Evolutionary conservation across 2,329 filamentous ascomycete genomes (phyloP), one percentile per base, ranked within the genome.

Genomic region (Fusarium robinianum): DNA sequence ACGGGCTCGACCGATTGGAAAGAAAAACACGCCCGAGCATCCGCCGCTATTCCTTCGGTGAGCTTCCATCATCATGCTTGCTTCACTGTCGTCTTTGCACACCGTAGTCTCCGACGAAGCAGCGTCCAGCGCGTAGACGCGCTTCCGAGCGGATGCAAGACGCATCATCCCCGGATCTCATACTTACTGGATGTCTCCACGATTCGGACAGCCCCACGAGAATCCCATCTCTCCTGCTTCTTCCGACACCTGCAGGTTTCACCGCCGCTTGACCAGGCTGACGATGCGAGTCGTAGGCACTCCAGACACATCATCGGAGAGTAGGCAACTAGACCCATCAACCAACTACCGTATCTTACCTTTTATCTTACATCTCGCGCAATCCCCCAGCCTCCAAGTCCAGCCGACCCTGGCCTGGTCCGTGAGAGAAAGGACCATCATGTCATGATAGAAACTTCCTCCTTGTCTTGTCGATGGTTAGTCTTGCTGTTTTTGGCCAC

Each of bases 191-290:
- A n/a, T 24, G 23, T 40, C 41, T 32, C 41, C 34, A 32, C 37
- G 46, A 48, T 43, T 42, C 51, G n/a, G n/a, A n/a, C n/a, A 21
- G 23, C 17, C 37, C 30, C 34, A 11, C 22, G 47, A 21, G 14
- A 38, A 18, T 24, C 22, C 31, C 18, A 31, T 8, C 22, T 37
- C 16, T 18, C 57, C 57, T 60, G 46, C 41, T 58, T 60, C 54
- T 60, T 32, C 57, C 54, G 57, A 56, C 24, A 25, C 21, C 27
- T 49, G 34, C 54, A 46, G 26, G 9, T 54, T 52, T 60, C 49
- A 60, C 57, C 54, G 57, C 54, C 31, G 41, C 48, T 29, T 27
- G n/a, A 35, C 19, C 23, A 24, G 8, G 8, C n/a, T 17, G 21
- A 16, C 19, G 5, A 3, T 8, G 14, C 16, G n/a, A n/a, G n/a